These are phyloP conservation scores for Nasturtium officinale DNA, from an alignment of 345 rosid species.

Conservation along the genomic window DNA sequence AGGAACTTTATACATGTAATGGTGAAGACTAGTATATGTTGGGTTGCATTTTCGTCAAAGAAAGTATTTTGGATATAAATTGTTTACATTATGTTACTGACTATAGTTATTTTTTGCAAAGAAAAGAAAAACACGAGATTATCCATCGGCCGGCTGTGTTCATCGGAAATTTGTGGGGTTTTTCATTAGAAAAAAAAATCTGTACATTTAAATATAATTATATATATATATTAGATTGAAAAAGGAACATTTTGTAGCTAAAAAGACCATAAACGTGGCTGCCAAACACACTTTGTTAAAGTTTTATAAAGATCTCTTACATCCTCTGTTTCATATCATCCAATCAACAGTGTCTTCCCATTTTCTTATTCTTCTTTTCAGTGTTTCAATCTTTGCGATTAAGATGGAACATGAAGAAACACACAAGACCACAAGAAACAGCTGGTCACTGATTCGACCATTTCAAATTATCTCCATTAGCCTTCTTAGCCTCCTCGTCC, in stretches of 20 bases:
- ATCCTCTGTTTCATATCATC: conserved; percentile 34
- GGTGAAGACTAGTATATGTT: conserved; percentile 41
- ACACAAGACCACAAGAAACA: conserved; percentile 27
- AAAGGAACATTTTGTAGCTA: conserved; percentile 9
- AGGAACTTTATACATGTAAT: conserved; percentile 28
- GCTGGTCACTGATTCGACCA: conserved; percentile 28
- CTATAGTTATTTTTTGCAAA: neutral
- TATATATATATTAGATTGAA: neutral
- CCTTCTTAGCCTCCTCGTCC: conserved; percentile 64
- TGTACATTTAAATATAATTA: neutral
- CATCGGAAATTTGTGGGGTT: neutral
- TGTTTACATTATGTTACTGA: too few relatives aligned
- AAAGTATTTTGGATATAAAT: conserved; percentile 7
- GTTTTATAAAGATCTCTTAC: conserved; percentile 10
- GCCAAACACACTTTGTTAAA: conserved; percentile 42
- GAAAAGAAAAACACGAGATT: neutral
- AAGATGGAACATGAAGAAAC: conserved; percentile 39
- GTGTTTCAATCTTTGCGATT: conserved; percentile 7
- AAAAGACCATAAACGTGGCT: conserved; percentile 38
- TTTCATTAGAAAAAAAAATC: neutral
- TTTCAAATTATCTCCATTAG: conserved; percentile 54
- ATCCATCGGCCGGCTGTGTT: conserved; percentile 38
- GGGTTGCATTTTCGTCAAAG: conserved; percentile 36
- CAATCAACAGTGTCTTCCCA: conserved; percentile 32
- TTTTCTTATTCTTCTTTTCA: neutral